Evolutionary conservation across 306 rosid species (phyloP), one percentile per base, ranked within the genome.

Genomic region (Cicer chorassanicum): DNA sequence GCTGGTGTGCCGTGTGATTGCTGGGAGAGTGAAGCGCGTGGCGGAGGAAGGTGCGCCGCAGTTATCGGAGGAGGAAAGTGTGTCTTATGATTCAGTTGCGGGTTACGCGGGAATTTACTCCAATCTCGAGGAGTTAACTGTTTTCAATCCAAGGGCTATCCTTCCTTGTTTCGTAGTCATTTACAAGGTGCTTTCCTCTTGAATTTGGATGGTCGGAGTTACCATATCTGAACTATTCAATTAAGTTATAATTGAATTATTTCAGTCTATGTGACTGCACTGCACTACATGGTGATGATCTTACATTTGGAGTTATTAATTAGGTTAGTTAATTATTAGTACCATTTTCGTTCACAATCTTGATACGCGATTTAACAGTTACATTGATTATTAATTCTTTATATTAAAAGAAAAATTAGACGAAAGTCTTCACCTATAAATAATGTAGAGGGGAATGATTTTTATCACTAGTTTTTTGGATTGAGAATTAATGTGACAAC

Each of bases 1-100:
- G 96, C 77, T 94, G 74, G 97, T 94, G 61, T 94, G 98, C 53
- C 97, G 98, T 8, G 98, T 91, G 36, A 94, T 94, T 10, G 98
- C 98, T 2, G 98, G 98, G 9, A 87, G 87, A 48, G 93, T 94
- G 42, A 89, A 69, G 88, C 93, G 88, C 70, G 74, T 76, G 56
- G 88, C 83, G 50, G 95, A 88, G 4, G 94, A 87, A 77, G 45
- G 21, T 39, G 34, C 76, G 36, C 12, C 56, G 42, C 21, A 44
- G 12, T 55, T 6, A 6, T 11, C 18, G 46, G 89, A 84, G 80
- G 97, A 88, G 76, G 92, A 84, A 19, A 49, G 54, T 8, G 29
- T 84, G 81, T 73, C 83, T 54, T 94, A 90, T 73, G 99, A 92
- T 68, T 90, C 99, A n/a, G 86, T 90, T 1, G 91, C 96, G 10